Evolutionary conservation across 306 rosid species (phyloP).

Genomic region (Rosa rugosa): DNA sequence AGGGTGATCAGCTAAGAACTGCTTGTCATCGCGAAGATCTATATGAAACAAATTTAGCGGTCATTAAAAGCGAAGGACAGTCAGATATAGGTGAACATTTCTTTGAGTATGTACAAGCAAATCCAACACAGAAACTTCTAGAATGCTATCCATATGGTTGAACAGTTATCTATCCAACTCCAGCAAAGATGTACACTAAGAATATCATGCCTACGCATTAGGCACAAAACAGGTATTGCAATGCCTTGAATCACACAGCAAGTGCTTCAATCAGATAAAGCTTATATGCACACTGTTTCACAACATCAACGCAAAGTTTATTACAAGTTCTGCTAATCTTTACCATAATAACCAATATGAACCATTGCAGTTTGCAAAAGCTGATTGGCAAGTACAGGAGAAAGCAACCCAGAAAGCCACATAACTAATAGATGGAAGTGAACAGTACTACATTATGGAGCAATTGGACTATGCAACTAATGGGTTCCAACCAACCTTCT

Average conservation of each 20-base stretch:
- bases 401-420: background rate
- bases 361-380: background rate
- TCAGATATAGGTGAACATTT: background rate
- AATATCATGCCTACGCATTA: background rate
- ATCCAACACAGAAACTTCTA: constrained; percentile 1
- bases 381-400: background rate
- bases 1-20: constrained; percentile 80
- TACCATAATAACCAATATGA: background rate
- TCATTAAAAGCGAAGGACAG: constrained; percentile 23
- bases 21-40: constrained; percentile 94
- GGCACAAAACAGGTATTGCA: background rate
- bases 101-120: background rate
- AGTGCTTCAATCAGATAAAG: background rate
- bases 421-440: constrained; percentile 3
- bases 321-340: background rate
- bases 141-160: background rate
- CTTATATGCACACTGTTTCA: background rate
- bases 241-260: constrained; percentile 4
- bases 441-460: background rate
- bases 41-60: constrained; percentile 34
- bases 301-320: background rate
- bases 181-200: background rate
- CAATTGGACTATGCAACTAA: background rate
- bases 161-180: background rate
- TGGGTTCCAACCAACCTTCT: background rate